Evolutionary conservation across 345 rosid genomes (phyloP), one percentile per base, ranked within the genome.

Genomic region (Euclidium syriacum): DNA sequence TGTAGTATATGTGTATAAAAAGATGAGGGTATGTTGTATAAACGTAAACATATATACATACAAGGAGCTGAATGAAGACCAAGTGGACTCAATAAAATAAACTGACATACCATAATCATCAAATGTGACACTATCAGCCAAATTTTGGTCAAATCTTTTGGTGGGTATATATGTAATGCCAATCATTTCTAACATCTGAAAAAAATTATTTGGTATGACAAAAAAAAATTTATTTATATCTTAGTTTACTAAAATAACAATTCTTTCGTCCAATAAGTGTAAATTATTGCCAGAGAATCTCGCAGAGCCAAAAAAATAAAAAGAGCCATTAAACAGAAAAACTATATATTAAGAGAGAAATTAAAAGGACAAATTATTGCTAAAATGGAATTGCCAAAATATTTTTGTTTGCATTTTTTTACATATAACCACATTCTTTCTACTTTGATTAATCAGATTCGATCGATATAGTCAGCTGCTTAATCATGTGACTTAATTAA

Each of bases 101-200:
- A 48, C 59, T 24, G 61, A 41, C 67, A 49, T 39, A 49, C 14
- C 35, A 22, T 22, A 63, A 71, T 57, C 55, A 52, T 52, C 17
- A 34, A 43, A 52, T 42, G 25, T 26, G 41, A 71, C 66, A 68
- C 64, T 54, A 74, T 60, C 64, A 51, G 66, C 68, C 65, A 43
- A 58, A 67, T 33, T 33, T 25, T 58, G 71, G 71, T 72, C 74
- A 76, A 58, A 66, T 47, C 47, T 67, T 69, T 51, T 65, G 72
- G 67, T 78, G 49, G 75, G 60, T 71, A 64, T 64, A 57, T 71
- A 40, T 71, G 70, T 58, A 64, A 64, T 56, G 55, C 43, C 70
- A 76, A 74, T 78, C 64, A 74, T 81, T 76, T 50, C 26, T 23
- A 48, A 50, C 65, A 71, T 71, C 75, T 71, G 65, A 57, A 64